Base-by-base conservation (phyloP, 305 asterid genomes). In the Plantago lanceolata region DNA sequence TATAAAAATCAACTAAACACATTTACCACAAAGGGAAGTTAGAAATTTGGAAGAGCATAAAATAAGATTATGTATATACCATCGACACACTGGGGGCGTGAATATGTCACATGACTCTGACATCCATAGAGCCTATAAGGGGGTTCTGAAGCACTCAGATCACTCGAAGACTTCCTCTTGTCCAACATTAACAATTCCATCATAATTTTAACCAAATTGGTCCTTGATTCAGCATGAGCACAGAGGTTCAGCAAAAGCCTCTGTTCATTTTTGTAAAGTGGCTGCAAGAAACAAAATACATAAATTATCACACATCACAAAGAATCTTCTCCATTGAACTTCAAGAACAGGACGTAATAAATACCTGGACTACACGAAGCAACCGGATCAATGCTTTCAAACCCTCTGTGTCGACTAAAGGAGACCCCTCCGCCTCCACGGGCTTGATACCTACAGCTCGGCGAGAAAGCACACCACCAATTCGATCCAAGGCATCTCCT, bases 351-450 rank as follows among this genome's bases (percentile, higher is more conserved):
- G n/a, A 55, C 67, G 48, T 57, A 71, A 40, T 37, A 26, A 50
- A 53, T 81, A 92, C 98, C 96, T 92, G 98, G 61, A 92, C 92
- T 48, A 92, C 89, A 20, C 96, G 95, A 76, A 89, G 96, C 89
- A 92, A 77, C 74, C 98, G 84, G 67, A 87, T 75, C 83, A 92
- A 81, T 45, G 96, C 89, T 83, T 83, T 84, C 79, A 92, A 77
- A 76, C 91, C 98, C 72, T 92, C 94, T 19, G 76, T 79, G 75
- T 85, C 96, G 40, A 92, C 96, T 73, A 92, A 82, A 59, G 98
- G 98, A 16, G 81, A 76, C 57, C 98, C 98, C 67, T 92, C 96
- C 9, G 96, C 96, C 82, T 92, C 98, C 61, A 92, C 77, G 56
- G 93, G 94, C 75, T 85, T 89, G 60, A 74, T 71, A 63, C 92